phyloP scores from a whole-genome alignment of 2,329 filamentous ascomycete species.

The Phaeoacremonium minimum region DNA sequence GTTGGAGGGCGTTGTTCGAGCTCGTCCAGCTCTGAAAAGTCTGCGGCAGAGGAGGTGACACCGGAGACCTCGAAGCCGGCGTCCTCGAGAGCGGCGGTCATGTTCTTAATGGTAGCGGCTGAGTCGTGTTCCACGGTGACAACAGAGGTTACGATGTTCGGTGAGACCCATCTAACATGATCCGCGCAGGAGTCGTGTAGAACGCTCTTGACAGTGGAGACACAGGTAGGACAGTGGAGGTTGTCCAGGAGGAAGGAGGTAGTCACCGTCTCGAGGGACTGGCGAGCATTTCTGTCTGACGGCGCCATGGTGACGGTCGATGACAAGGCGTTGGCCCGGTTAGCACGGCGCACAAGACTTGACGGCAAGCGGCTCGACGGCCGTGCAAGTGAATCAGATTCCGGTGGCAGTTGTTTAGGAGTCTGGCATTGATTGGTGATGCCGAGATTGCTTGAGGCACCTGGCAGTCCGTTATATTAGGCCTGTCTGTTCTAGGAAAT shows the following conservation, averaged over 20 bases:
- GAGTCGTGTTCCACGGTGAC: conserved; percentile 56
- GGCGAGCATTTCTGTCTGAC: conserved; percentile 14
- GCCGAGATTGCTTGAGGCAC: no score
- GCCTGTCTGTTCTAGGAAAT: neutral
- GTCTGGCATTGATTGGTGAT: neutral
- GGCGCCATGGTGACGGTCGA: conserved; percentile 13
- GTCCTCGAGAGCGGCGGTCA: conserved; percentile 43
- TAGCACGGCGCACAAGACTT: conserved; percentile 4
- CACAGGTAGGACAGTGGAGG: conserved; percentile 74
- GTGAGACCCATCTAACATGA: conserved; percentile 56
- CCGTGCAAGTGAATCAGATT: no score
- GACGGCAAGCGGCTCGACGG: no score
- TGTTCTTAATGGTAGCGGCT: conserved; percentile 35
- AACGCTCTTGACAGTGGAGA: conserved; percentile 58
- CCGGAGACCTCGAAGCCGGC: conserved; percentile 57
- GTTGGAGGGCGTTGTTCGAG: conserved; percentile 11
- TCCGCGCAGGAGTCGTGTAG: conserved; percentile 41
- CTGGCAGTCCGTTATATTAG: neutral
- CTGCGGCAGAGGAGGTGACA: conserved; percentile 29
- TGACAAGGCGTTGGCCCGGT: conserved; percentile 5
- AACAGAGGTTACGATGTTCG: conserved; percentile 68
- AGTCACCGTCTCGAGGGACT: conserved; percentile 23
- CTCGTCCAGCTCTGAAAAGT: conserved; percentile 14
- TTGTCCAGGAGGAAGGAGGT: conserved; percentile 67
- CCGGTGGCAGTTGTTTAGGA: no score